phyloP scores from a whole-genome alignment of 345 rosid genomes.

The Excoecaria agallocha region DNA sequence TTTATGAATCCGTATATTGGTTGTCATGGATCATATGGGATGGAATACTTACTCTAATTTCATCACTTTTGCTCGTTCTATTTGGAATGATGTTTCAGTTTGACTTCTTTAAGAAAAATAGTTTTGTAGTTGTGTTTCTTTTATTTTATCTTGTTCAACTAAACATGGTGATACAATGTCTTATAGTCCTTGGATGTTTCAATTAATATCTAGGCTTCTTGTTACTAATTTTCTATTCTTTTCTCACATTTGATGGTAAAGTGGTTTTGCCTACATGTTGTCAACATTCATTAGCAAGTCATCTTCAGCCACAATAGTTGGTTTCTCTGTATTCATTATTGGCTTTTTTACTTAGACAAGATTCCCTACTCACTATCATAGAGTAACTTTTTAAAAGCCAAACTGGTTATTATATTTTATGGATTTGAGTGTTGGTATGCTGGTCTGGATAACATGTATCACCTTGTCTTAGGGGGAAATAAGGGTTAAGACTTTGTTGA shows the following conservation, averaged over 20 bases:
- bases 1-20: slow-evolving; percentile 87
- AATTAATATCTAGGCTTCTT: neutral
- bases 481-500: too few relatives aligned
- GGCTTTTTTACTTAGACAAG: slow-evolving; percentile 79
- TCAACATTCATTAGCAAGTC: slow-evolving; percentile 84
- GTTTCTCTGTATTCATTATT: slow-evolving; percentile 72
- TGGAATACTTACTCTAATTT: slow-evolving; percentile 55
- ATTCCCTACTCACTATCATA: slow-evolving; percentile 16
- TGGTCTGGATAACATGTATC: too few relatives aligned
- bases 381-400: too few relatives aligned
- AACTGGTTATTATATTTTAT: too few relatives aligned
- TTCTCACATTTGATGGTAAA: slow-evolving; percentile 41
- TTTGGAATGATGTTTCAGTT: slow-evolving; percentile 97
- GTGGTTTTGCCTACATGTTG: slow-evolving; percentile 78
- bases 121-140: slow-evolving; percentile 56
- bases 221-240: slow-evolving; percentile 9
- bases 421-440: too few relatives aligned
- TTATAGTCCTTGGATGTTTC: neutral
- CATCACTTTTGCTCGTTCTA: slow-evolving; percentile 69
- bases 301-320: slow-evolving; percentile 67
- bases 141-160: slow-evolving; percentile 86
- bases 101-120: slow-evolving; percentile 83
- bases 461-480: too few relatives aligned
- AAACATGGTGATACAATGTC: slow-evolving; percentile 57
- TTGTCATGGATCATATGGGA: slow-evolving; percentile 90